Conservation (phyloP, 208 protist species). For the Leishmania major region DNA sequence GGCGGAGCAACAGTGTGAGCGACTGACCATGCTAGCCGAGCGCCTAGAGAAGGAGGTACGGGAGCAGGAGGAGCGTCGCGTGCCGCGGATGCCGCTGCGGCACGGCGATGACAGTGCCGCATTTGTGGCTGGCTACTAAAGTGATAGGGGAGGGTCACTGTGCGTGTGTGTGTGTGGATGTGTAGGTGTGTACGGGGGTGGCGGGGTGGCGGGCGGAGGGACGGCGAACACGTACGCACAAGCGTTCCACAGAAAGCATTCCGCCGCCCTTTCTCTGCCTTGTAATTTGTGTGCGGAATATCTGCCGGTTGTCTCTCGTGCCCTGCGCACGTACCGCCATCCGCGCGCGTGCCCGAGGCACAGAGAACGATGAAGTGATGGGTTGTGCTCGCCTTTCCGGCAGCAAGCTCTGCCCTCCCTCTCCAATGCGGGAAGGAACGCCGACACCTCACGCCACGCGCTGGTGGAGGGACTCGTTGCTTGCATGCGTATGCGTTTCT, state of each 20-base stretch:
- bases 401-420: background rate
- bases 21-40: slow-evolving; percentile 44
- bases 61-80: slow-evolving; percentile 14
- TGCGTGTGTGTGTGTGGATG: background rate
- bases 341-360: background rate
- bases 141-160: background rate
- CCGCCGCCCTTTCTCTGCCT: background rate
- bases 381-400: background rate
- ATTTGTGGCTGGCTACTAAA: too few species aligned
- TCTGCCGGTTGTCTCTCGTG: too few species aligned
- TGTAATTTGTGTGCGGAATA: too few species aligned
- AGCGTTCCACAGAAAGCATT: background rate
- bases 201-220: background rate
- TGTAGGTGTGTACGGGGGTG: too few species aligned
- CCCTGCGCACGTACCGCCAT: too few species aligned
- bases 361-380: background rate
- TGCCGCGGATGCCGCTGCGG: background rate
- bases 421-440: background rate
- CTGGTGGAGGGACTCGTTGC: background rate
- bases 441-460: too few species aligned
- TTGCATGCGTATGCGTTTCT: background rate
- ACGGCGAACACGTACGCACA: background rate
- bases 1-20: slow-evolving; percentile 53
- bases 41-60: slow-evolving; percentile 13
- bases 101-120: background rate